Conservation (phyloP, 768 basidiomycete species). For the Boletales sp. region DNA sequence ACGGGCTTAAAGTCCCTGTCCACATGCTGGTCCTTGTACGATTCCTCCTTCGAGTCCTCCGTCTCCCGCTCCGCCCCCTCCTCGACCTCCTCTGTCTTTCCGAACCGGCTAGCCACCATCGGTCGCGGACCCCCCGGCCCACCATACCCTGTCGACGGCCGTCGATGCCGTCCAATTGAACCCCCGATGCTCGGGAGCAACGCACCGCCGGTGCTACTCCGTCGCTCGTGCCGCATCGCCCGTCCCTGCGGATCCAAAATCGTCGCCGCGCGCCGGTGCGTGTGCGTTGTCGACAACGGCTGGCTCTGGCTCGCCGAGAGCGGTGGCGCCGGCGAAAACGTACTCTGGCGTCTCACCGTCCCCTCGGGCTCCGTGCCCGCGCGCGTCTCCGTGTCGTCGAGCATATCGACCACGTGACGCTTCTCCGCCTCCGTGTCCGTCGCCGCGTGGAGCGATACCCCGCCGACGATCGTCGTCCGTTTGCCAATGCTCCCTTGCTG, state of each 20-base stretch:
- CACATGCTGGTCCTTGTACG: constrained; percentile 42
- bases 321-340: constrained; percentile 28
- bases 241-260: constrained; percentile 68
- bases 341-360: constrained; percentile 10
- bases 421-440: constrained; percentile 35
- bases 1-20: constrained; percentile 90
- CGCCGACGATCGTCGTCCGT: constrained; percentile 51
- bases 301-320: constrained; percentile 48
- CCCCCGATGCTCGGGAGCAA: constrained; percentile 45
- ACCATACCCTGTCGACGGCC: constrained; percentile 66
- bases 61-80: constrained; percentile 42
- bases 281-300: constrained; percentile 42
- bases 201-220: constrained; percentile 75
- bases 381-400: constrained; percentile 16
- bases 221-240: constrained; percentile 61
- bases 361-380: constrained; percentile 19
- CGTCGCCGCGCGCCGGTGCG: constrained; percentile 75
- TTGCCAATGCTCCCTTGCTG: constrained; percentile 36
- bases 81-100: constrained; percentile 45
- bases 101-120: constrained; percentile 45
- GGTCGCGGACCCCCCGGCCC: constrained; percentile 27
- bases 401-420: constrained; percentile 15
- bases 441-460: constrained; percentile 37
- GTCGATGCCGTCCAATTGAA: constrained; percentile 62
- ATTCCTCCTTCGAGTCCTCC: constrained; percentile 37